Conservation (phyloP, 352 stramenopile species). For the Phytophthora multivora region DNA sequence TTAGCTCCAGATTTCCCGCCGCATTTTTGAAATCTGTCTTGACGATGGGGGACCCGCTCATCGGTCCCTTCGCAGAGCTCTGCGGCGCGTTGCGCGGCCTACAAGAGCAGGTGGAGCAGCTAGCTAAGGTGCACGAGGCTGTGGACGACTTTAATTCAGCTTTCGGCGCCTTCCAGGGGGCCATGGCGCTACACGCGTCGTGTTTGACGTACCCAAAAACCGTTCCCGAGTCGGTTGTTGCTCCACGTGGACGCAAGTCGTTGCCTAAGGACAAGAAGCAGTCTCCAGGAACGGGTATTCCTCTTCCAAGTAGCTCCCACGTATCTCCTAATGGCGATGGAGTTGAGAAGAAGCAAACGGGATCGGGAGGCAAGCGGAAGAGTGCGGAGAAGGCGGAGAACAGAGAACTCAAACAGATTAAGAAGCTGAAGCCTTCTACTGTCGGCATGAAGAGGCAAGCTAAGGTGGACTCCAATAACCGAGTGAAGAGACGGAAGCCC, state of each 20-base stretch:
- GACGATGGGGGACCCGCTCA: constrained; percentile 42
- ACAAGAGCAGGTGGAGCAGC: constrained; percentile 65
- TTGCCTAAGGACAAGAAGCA: constrained; percentile 22
- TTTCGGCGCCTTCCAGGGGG: constrained; percentile 78
- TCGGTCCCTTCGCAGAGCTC: constrained; percentile 59
- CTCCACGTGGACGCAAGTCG: constrained; percentile 20
- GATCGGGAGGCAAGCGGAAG: constrained; percentile 6
- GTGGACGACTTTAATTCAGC: constrained; percentile 75
- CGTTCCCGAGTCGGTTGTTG: constrained; percentile 1
- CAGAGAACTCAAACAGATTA: constrained; percentile 4
- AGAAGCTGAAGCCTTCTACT: not conserved
- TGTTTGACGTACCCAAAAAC: constrained; percentile 66
- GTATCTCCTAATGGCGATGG: constrained; percentile 7
- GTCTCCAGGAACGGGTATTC: constrained; percentile 42
- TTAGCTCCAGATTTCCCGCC: constrained; percentile 8
- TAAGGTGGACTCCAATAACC: constrained; percentile 23
- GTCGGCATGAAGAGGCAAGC: constrained; percentile 24
- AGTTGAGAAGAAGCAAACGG: not conserved
- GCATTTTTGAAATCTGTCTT: constrained; percentile 9
- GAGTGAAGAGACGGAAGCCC: constrained; percentile 34
- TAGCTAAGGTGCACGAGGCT: constrained; percentile 71
- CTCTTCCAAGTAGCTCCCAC: constrained; percentile 29
- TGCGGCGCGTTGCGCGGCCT: constrained; percentile 69
- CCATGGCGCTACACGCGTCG: constrained; percentile 78
- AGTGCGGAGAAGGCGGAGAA: constrained; percentile 4